Percentiles rank a stretch among this genome's conserved stretches.
These are phyloP conservation scores for Pleurotus giganteus DNA, from an alignment of 768 basidiomycete species.

Conservation along the genomic window DNA sequence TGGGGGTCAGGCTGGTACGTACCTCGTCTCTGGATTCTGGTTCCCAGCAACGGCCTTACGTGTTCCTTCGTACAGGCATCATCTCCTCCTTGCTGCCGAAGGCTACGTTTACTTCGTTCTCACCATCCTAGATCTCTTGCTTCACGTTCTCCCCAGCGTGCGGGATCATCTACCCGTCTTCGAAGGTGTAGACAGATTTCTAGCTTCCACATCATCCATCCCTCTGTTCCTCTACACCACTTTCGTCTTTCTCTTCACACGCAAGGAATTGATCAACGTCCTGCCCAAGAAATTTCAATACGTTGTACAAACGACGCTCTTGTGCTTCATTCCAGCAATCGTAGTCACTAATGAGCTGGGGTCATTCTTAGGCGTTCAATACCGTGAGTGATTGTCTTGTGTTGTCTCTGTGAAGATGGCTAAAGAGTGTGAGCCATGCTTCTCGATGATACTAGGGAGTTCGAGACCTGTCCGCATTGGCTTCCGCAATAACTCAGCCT, in stretches of 20 bases:
- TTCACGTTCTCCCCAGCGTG: conserved; percentile 51
- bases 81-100: conserved; percentile 61
- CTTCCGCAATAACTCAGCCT: conserved; percentile 34
- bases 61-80: conserved; percentile 35
- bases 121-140: conserved; percentile 58
- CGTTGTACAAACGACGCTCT: conserved; percentile 41
- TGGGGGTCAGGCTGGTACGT: conserved; percentile 50
- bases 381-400: conserved; percentile 53
- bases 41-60: no score
- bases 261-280: conserved; percentile 45
- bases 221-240: conserved; percentile 63
- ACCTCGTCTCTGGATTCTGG: background rate
- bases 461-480: conserved; percentile 29
- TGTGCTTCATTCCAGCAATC: conserved; percentile 55
- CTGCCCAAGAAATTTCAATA: conserved; percentile 50
- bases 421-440: no score
- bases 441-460: no score
- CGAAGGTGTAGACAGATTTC: conserved; percentile 51
- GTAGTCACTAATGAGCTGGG: conserved; percentile 55
- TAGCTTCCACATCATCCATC: conserved; percentile 67
- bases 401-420: no score
- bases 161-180: conserved; percentile 45
- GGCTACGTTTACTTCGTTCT: conserved; percentile 59
- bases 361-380: conserved; percentile 60
- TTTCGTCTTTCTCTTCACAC: conserved; percentile 60